A percentile compares a stretch with the other conserved stretches of the same genome.
Conservation (phyloP, 345 rosid species). For the Tarenaya hassleriana region DNA sequence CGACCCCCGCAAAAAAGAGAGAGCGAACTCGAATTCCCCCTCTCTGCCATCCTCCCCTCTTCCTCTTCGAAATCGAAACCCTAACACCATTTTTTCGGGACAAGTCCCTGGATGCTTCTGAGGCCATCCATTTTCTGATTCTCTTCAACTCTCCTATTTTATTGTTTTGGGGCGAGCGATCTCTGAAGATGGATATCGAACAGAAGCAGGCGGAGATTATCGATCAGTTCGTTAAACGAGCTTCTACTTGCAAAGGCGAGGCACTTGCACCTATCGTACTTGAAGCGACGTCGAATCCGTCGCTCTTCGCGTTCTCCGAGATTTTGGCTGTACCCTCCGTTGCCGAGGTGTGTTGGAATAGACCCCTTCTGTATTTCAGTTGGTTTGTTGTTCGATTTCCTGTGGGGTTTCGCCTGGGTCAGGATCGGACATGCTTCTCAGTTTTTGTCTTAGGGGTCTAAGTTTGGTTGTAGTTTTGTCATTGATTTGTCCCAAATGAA, state of each 20-base stretch:
- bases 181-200: conserved; percentile 67
- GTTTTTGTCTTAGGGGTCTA: not conserved
- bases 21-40: too few relatives aligned
- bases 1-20: too few relatives aligned
- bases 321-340: conserved; percentile 62
- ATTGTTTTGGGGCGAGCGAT: not conserved
- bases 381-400: conserved; percentile 4
- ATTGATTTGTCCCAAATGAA: not conserved
- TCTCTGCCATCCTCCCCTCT: too few relatives aligned
- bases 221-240: conserved; percentile 55
- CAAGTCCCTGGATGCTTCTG: too few relatives aligned
- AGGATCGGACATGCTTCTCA: not conserved
- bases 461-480: not conserved
- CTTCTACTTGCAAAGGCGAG: conserved; percentile 46
- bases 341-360: conserved; percentile 36
- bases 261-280: conserved; percentile 46
- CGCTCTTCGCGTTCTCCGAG: conserved; percentile 92
- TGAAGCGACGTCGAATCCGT: conserved; percentile 84
- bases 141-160: not conserved
- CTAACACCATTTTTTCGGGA: too few relatives aligned
- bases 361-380: not conserved
- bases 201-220: conserved; percentile 69
- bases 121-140: not conserved
- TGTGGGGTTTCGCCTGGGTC: not conserved
- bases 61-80: too few relatives aligned